Base-by-base conservation (phyloP, 2,329 filamentous ascomycete species). In the Tolypocladium sp. region DNA sequence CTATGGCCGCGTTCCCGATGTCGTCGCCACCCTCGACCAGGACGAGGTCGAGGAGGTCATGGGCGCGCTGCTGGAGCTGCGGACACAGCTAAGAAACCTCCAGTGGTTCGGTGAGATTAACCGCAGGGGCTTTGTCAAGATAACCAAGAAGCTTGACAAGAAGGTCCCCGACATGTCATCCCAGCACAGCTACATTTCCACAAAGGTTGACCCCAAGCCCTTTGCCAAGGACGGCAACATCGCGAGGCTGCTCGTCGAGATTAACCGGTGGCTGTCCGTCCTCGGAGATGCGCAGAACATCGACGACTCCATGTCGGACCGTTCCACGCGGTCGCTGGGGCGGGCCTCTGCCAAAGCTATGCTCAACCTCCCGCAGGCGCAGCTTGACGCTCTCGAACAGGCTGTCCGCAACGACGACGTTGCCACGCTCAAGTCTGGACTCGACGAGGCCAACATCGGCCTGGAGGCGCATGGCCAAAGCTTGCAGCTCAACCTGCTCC, bases 91-190 rank as follows among this genome's bases (percentile, higher is more conserved):
- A 65, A 84, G 94, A 61, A 97, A 97, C 68, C 79, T 99, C 57
- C 90, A 96, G 73, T 97, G 92, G 92, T 99, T 97, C 71, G 93
- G 92, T 56, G 93, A 97, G 75, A 93, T 97, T 68, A 99, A 99
- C 73, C 85, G 92, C 57, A 83, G 91, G 63, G 94, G 94, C 2
- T 99, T 99, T 69, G 85, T 95, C 72, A 99, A 99, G 77, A 99
- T 99, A 73, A 96, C 94, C 57, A 99, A 99, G 79, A 99, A 99
- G 76, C 79, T 97, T 53, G 94, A 99, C 76, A 99, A 99, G 77
- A 97, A 96, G 76, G 84, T 97, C 3, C 82, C 88, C 1, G 82
- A 84, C 53, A 84, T 86, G 4, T 83, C 87, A 56, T 88, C 90
- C 0, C 92, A 97, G 76, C 87, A 90, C 70, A 85, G 87, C 60